Evolutionary conservation across 768 basidiomycete genomes (phyloP).

Genomic region (Collybia sp.): DNA sequence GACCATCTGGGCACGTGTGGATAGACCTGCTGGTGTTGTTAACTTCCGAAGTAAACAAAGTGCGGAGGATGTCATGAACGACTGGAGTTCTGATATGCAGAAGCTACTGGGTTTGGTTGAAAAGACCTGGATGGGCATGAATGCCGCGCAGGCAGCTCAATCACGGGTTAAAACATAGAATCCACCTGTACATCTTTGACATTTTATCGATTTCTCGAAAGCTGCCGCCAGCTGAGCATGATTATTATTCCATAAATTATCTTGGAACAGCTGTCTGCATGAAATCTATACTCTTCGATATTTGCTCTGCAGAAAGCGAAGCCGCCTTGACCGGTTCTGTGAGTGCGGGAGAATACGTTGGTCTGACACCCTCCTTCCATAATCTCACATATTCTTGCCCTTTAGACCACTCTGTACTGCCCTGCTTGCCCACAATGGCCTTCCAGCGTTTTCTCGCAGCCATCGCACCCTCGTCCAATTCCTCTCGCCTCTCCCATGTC

Average conservation of each 20-base stretch:
- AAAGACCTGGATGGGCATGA: constrained; percentile 99
- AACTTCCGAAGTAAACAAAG: constrained; percentile 79
- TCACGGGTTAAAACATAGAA: constrained; percentile 45
- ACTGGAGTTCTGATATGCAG: constrained; percentile 97
- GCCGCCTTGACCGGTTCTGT: constrained; percentile 31
- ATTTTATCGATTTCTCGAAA: neutral
- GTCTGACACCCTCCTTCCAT: constrained; percentile 68
- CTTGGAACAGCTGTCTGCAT: neutral
- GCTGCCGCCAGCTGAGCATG: neutral
- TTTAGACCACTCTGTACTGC: constrained; percentile 58
- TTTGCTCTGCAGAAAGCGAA: constrained; percentile 5
- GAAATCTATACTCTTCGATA: constrained; percentile 3
- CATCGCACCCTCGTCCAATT: constrained; percentile 53
- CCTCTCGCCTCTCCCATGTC: constrained; percentile 52
- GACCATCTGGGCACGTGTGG: constrained; percentile 90
- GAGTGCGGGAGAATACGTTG: constrained; percentile 57
- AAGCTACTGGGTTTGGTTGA: constrained; percentile 88
- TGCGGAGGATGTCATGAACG: constrained; percentile 94
- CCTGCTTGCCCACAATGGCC: constrained; percentile 48
- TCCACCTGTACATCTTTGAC: constrained; percentile 4
- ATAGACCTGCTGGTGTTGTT: constrained; percentile 87
- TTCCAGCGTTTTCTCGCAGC: constrained; percentile 77
- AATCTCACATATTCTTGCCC: constrained; percentile 68
- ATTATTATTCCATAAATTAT: neutral
- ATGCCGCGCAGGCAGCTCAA: constrained; percentile 83